These are phyloP conservation scores for Xylariaceae sp. DNA, from an alignment of 2,329 filamentous ascomycete species.

Conservation along the genomic window DNA sequence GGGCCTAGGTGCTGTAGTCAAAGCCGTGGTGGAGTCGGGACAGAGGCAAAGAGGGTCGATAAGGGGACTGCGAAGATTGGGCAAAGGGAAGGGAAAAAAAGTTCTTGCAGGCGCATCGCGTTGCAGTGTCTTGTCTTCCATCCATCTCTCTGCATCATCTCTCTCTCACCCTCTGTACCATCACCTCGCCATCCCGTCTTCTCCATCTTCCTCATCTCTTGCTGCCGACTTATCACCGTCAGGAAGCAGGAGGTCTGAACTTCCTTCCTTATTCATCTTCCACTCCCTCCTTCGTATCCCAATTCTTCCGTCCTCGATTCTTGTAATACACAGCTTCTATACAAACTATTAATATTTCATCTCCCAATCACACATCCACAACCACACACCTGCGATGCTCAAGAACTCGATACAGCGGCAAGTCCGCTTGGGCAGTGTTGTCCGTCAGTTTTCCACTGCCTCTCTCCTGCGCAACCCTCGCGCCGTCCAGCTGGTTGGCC, in stretches of 20 bases:
- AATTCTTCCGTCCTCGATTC: background rate
- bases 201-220: too few species aligned
- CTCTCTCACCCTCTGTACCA: background rate
- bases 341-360: conserved; percentile 1
- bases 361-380: conserved; percentile 3
- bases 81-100: conserved; percentile 1
- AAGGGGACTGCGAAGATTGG: background rate
- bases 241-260: too few species aligned
- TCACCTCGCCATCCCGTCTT: background rate
- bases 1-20: too few species aligned
- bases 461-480: conserved; percentile 19
- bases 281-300: too few species aligned
- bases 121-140: conserved; percentile 1
- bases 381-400: conserved; percentile 21
- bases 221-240: too few species aligned
- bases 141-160: background rate
- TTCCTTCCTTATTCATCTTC: background rate
- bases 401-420: conserved; percentile 31
- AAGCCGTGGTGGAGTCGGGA: too few species aligned
- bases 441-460: conserved; percentile 25
- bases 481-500: conserved; percentile 14
- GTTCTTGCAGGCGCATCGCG: conserved; percentile 1
- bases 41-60: too few species aligned
- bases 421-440: conserved; percentile 27
- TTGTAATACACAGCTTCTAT: background rate